A percentile compares a stretch with the other conserved stretches of the same genome.
phyloP scores from a whole-genome alignment of 1,284 basidiomycete genomes.

The Apiotrichum brassicae region DNA sequence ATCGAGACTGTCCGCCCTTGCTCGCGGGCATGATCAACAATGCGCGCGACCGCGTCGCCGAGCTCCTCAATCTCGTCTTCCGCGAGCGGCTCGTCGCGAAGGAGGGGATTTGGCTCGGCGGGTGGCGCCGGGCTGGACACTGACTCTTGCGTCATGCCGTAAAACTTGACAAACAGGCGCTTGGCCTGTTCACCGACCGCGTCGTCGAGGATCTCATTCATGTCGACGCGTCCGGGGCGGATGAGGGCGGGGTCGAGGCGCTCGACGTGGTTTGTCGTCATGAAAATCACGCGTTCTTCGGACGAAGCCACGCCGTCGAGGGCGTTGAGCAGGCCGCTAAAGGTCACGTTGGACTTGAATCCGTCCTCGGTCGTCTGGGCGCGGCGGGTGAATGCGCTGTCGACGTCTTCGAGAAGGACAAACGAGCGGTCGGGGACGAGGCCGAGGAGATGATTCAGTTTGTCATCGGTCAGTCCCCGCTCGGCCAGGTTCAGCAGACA shows the following conservation, averaged over 20 bases:
- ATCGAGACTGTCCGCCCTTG: slow-evolving; percentile 68
- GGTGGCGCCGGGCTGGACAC: neutral
- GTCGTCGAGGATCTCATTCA: slow-evolving; percentile 79
- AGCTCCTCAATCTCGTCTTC: slow-evolving; percentile 54
- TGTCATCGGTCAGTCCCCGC: slow-evolving; percentile 93
- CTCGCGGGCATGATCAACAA: slow-evolving; percentile 52
- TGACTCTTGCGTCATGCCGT: slow-evolving; percentile 42
- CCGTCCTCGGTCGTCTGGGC: slow-evolving; percentile 84
- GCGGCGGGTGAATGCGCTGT: slow-evolving; percentile 93
- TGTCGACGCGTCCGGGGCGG: slow-evolving; percentile 87
- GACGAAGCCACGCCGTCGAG: slow-evolving; percentile 96
- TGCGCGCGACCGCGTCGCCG: slow-evolving; percentile 52
- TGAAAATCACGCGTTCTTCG: slow-evolving; percentile 95
- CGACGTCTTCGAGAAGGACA: slow-evolving; percentile 92
- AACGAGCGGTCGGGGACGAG: slow-evolving; percentile 90
- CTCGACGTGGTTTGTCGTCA: slow-evolving; percentile 92
- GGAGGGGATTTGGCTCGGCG: slow-evolving; percentile 1
- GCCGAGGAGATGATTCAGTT: slow-evolving; percentile 86
- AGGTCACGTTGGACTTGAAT: slow-evolving; percentile 93
- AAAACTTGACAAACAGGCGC: slow-evolving; percentile 78
- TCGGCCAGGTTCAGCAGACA: slow-evolving; percentile 95
- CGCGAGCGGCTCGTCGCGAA: slow-evolving; percentile 5
- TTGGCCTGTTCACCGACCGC: slow-evolving; percentile 75
- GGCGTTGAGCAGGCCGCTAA: slow-evolving; percentile 95
- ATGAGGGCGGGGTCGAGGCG: slow-evolving; percentile 72